Conservation (phyloP, 371 early-diverging fungal genomes). For the Mucor saturninus region DNA sequence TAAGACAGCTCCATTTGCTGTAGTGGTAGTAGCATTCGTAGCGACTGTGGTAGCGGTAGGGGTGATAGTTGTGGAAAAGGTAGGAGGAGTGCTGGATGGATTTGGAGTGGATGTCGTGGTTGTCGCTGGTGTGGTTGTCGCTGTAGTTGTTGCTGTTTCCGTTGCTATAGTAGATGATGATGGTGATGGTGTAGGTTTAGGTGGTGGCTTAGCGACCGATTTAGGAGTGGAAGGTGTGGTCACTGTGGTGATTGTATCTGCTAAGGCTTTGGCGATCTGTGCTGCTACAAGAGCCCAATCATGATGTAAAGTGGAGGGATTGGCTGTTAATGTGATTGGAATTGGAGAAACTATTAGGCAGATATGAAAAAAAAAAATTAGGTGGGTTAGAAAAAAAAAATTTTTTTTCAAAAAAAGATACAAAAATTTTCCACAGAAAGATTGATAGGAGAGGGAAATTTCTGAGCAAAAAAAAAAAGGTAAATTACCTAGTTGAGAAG, state of each 20-base stretch:
- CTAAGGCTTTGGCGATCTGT: slow-evolving; percentile 34
- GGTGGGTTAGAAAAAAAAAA: not conserved
- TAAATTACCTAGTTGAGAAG: slow-evolving; percentile 20
- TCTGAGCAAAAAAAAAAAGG: not conserved
- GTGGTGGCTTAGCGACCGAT: slow-evolving; percentile 17
- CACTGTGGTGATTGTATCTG: slow-evolving; percentile 24
- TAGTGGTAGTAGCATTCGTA: not conserved
- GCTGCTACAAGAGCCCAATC: slow-evolving; percentile 36
- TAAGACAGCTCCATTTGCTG: slow-evolving; percentile 19
- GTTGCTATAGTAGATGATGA: slow-evolving; percentile 7
- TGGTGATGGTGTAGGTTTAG: slow-evolving; percentile 3
- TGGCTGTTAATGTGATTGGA: slow-evolving; percentile 18
- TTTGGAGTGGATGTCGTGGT: slow-evolving; percentile 2
- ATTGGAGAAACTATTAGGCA: slow-evolving; percentile 4
- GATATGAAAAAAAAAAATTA: not conserved
- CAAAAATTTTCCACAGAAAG: not conserved
- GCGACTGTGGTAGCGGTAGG: not conserved
- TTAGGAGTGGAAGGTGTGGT: slow-evolving; percentile 1
- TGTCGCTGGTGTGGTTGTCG: slow-evolving; percentile 1
- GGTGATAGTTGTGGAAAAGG: slow-evolving; percentile 2
- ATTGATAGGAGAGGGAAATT: not conserved
- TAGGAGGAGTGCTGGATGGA: not conserved
- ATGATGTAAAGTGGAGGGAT: slow-evolving; percentile 20
- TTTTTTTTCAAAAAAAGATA: not conserved
- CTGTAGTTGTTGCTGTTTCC: slow-evolving; percentile 8